Evolutionary conservation across 768 basidiomycete genomes (phyloP).

Genomic region (Suillus lakei): DNA sequence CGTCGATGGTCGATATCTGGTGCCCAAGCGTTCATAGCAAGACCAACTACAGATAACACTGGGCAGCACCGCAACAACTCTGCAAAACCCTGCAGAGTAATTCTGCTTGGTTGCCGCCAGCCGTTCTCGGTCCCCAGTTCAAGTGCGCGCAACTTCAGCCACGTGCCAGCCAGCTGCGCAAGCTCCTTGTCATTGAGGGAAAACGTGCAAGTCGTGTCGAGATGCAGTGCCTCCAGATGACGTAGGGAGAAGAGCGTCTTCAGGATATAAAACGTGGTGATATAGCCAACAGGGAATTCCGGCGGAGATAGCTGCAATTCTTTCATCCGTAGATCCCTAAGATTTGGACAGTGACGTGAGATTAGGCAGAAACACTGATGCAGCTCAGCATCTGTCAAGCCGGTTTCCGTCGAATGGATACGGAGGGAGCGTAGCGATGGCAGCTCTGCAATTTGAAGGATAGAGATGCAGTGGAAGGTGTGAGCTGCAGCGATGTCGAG

Average conservation of each 20-base stretch:
- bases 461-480: neutral
- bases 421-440: neutral
- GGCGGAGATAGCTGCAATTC: neutral
- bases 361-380: slow-evolving; percentile 1
- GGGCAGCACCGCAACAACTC: slow-evolving; percentile 29
- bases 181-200: slow-evolving; percentile 1
- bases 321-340: neutral
- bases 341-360: neutral
- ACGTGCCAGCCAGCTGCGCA: neutral
- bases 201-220: slow-evolving; percentile 11
- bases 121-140: slow-evolving; percentile 13
- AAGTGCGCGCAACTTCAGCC: slow-evolving; percentile 7
- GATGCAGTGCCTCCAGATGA: slow-evolving; percentile 1
- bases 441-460: slow-evolving; percentile 1
- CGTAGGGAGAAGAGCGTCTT: neutral
- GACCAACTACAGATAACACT: neutral
- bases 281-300: slow-evolving; percentile 1
- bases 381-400: neutral
- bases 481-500: neutral
- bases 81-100: slow-evolving; percentile 28
- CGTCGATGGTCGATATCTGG: slow-evolving; percentile 1
- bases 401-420: slow-evolving; percentile 2
- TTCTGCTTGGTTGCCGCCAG: slow-evolving; percentile 34
- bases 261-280: slow-evolving; percentile 6
- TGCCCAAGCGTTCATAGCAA: slow-evolving; percentile 3